These are phyloP conservation scores for Podila minutissima DNA, from an alignment of 192 early-diverging fungal species.

Conservation along the genomic window DNA sequence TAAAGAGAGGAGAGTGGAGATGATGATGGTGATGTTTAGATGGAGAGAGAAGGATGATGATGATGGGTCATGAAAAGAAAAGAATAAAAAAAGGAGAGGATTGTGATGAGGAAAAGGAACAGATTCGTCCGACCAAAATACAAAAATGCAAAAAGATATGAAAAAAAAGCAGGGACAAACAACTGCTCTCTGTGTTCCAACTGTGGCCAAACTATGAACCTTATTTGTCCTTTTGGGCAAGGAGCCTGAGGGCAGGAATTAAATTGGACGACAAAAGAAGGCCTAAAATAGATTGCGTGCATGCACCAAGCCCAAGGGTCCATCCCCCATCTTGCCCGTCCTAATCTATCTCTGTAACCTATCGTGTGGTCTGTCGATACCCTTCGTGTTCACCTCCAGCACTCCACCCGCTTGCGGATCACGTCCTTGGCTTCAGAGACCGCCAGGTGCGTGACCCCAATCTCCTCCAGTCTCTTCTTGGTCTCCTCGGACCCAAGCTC, in stretches of 20 bases:
- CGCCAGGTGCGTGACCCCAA: constrained; percentile 43
- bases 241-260: too few relatives aligned
- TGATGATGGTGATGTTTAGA: background rate
- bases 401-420: constrained; percentile 49
- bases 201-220: too few relatives aligned
- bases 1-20: background rate
- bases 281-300: too few relatives aligned
- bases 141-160: background rate
- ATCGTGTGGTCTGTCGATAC: too few relatives aligned
- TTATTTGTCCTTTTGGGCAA: too few relatives aligned
- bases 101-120: background rate
- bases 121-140: background rate
- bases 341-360: background rate
- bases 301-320: background rate
- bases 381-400: constrained; percentile 25
- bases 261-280: too few relatives aligned
- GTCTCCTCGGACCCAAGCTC: constrained; percentile 19
- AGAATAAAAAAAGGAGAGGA: background rate
- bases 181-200: too few relatives aligned
- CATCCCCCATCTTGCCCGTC: background rate
- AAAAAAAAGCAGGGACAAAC: too few relatives aligned
- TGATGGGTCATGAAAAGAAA: background rate
- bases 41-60: background rate
- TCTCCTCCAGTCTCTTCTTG: constrained; percentile 35
- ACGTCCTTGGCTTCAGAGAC: constrained; percentile 46